These are phyloP conservation scores for Pelargonium myrrhifolium DNA, from an alignment of 441 rosid genomes.

Conservation along the genomic window DNA sequence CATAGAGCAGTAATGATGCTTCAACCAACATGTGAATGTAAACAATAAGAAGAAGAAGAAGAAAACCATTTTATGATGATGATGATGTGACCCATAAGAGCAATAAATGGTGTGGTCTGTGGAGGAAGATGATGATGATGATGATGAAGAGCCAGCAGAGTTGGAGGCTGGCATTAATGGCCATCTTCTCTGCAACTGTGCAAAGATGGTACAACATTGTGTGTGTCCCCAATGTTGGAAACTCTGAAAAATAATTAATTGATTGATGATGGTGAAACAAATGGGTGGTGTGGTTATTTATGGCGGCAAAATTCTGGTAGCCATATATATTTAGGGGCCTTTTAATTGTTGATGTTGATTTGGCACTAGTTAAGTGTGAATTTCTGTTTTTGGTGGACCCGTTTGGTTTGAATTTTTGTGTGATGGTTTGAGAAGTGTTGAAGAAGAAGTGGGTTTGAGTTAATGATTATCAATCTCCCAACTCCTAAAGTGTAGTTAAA, in stretches of 20 bases:
- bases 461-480: neutral
- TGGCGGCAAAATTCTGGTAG: neutral
- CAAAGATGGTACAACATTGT: neutral
- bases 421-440: neutral
- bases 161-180: constrained; percentile 11
- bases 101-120: constrained; percentile 14
- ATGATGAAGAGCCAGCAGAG: constrained; percentile 4
- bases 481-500: no score
- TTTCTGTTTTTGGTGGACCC: neutral
- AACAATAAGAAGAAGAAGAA: neutral
- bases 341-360: neutral
- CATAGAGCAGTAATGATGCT: constrained; percentile 10
- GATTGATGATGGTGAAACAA: neutral
- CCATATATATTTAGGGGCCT: neutral
- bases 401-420: neutral
- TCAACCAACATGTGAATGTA: constrained; percentile 16
- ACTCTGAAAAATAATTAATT: no score
- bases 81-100: neutral
- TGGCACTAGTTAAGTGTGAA: neutral
- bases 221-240: neutral
- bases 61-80: no score
- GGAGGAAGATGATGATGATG: neutral
- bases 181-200: constrained; percentile 3
- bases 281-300: neutral
- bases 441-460: neutral